phyloP scores from a whole-genome alignment of 345 rosid species.

The Populus alba region DNA sequence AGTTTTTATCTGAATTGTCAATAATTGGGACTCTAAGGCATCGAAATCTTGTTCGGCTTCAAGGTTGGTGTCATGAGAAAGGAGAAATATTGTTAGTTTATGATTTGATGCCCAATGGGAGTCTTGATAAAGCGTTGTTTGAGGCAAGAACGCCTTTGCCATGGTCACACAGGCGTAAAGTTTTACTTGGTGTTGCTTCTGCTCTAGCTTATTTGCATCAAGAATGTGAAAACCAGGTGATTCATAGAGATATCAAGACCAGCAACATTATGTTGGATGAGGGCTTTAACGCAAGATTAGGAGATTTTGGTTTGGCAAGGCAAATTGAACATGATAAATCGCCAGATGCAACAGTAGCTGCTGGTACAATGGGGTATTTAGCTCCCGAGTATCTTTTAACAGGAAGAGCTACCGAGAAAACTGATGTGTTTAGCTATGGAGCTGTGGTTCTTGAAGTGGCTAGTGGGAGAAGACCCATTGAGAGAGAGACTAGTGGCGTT shows the following conservation, averaged over 20 bases:
- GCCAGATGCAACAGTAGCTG: slow-evolving; percentile 91
- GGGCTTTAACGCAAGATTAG: slow-evolving; percentile 75
- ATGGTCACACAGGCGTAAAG: slow-evolving; percentile 70
- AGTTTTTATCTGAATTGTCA: slow-evolving; percentile 79
- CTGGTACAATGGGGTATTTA: slow-evolving; percentile 97
- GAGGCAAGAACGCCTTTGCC: slow-evolving; percentile 71
- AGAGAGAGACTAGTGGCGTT: slow-evolving; percentile 39
- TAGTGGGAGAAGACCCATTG: slow-evolving; percentile 83
- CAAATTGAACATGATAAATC: slow-evolving; percentile 86
- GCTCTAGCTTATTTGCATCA: slow-evolving; percentile 94
- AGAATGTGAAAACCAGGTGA: slow-evolving; percentile 94
- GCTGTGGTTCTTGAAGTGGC: slow-evolving; percentile 88
- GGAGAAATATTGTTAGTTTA: slow-evolving; percentile 86
- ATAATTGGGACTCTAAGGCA: slow-evolving; percentile 86
- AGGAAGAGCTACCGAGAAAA: slow-evolving; percentile 85
- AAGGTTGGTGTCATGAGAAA: slow-evolving; percentile 93
- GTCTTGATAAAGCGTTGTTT: slow-evolving; percentile 85
- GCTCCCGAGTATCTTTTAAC: slow-evolving; percentile 93
- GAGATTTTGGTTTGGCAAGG: slow-evolving; percentile 93
- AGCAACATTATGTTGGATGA: slow-evolving; percentile 95
- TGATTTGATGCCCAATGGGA: slow-evolving; percentile 93
- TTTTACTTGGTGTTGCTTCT: slow-evolving; percentile 81
- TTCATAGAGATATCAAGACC: slow-evolving; percentile 86
- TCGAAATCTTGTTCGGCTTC: slow-evolving; percentile 82
- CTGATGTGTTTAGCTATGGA: slow-evolving; percentile 90